Evolutionary conservation across 306 rosid species (phyloP), one percentile per base, ranked within the genome.

Genomic region (Morella rubra): DNA sequence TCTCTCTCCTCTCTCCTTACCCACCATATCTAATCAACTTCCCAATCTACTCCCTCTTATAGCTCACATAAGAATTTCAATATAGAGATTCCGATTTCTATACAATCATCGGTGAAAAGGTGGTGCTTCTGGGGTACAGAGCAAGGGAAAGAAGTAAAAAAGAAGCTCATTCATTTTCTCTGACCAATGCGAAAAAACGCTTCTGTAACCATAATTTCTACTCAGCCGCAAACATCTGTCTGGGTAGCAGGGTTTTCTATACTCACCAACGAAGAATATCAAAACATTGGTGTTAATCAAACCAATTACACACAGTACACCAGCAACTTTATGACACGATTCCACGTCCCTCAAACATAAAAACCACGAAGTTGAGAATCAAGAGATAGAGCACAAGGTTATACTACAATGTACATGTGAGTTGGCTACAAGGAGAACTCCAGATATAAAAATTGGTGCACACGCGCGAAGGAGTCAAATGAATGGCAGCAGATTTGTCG

Each of bases 191-290:
- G n/a, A 62, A 27, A 69, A 12, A 81, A 32, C 3, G 45, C 80
- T 42, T 44, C 61, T 75, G 41, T 51, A 37, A 76, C 53, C 37
- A 74, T 81, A 53, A 76, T 73, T 56, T 79, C 79, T 74, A 69
- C 80, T 73, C 81, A 83, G 45, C 60, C 76, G 88, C 79, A 77
- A 82, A 74, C 73, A 62, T 72, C 72, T 16, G 20, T 80, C 82
- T 67, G 65, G 87, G 81, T 76, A 86, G 87, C 69, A 74, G 74
- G 78, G 84, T 85, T 80, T 68, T 81, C 80, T 78, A 50, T 74
- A 76, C 79, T 79, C 81, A 13, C 79, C 81, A 71, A 81, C 65
- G 60, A 45, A 81, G 83, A 60, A 56, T 45, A 76, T 56, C 22
- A 75, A 73, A 71, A 62, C 77, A 87, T 73, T 59, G 67, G 69